phyloP scores from a whole-genome alignment of 805 yeast species.

The Metschnikowia noctiluminum region DNA sequence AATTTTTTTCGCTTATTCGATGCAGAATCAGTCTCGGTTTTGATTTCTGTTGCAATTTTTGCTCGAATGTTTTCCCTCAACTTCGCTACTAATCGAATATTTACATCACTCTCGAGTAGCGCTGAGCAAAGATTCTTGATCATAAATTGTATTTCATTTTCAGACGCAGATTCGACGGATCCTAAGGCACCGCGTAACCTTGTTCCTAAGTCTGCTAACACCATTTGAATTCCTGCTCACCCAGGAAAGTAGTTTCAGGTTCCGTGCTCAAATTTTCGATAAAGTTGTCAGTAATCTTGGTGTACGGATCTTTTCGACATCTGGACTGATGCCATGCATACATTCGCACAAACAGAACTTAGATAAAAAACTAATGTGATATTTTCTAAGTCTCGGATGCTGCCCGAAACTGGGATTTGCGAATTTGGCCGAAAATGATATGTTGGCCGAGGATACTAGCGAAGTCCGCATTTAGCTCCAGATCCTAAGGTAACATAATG shows the following conservation, averaged over 20 bases:
- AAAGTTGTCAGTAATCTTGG: not conserved
- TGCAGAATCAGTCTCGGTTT: conserved; percentile 45
- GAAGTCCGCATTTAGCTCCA: too few species aligned
- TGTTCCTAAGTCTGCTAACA: conserved; percentile 45
- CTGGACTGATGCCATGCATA: too few species aligned
- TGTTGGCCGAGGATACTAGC: too few species aligned
- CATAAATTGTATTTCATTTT: conserved; percentile 45
- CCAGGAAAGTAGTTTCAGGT: too few species aligned
- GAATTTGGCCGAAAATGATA: too few species aligned
- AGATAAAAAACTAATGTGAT: too few species aligned
- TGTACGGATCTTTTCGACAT: not conserved
- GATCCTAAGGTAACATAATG: too few species aligned
- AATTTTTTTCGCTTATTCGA: conserved; percentile 71
- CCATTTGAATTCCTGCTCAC: conserved; percentile 24
- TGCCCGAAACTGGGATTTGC: too few species aligned
- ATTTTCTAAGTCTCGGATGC: too few species aligned
- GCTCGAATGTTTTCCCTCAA: conserved; percentile 58
- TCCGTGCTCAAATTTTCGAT: not conserved
- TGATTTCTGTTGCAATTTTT: conserved; percentile 54
- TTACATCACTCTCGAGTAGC: conserved; percentile 89
- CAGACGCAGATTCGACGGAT: conserved; percentile 38
- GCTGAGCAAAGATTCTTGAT: conserved; percentile 89
- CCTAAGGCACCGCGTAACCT: conserved; percentile 43
- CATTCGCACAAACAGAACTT: too few species aligned
- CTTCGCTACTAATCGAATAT: conserved; percentile 74